Evolutionary conservation across 2,329 filamentous ascomycete species (phyloP), one percentile per base, ranked within the genome.

Genomic region (Monilinia laxa): DNA sequence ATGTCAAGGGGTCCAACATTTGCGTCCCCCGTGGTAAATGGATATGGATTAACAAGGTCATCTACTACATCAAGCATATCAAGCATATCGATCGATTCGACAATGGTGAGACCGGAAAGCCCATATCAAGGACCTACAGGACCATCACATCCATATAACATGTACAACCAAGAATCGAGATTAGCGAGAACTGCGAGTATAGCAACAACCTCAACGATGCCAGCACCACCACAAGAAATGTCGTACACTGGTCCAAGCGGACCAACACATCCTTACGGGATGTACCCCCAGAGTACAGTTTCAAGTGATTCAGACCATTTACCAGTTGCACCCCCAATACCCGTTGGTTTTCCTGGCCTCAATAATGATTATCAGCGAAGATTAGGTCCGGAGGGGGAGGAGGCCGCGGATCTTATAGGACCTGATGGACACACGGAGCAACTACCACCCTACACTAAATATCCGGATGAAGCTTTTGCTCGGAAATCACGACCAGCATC

Each of bases 401-500:
- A 97, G 72, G 81, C 86, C n/a, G 92, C 90, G 57, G 93, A 93
- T 76, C 86, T 97, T 64, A 89, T 97, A 62, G 93, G 93, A 1
- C 91, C 90, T 0, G 87, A 96, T 74, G 93, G 93, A 1, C 93
- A 97, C 75, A 89, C 90, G 1, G 94, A 98, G 78, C 92, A 96
- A 77, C 81, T 97, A 23, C 94, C 94, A 16, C 94, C 94, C 0
- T 98, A 98, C 76, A 91, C 92, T 18, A 85, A 92, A 76, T 97
- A 96, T 77, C 92, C 93, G 2, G 91, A 96, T 63, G 90, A 92
- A 66, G 81, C 81, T 0, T 88, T 79, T 78, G 84, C 75, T 75
- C 85, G 77, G 81, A 92, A 85, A 73, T 77, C 79, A 59, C 71
- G 77, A 52, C 63, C 54, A 23, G 75, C 77, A 25, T 62, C 45